Evolutionary conservation across 2,329 filamentous ascomycete species (phyloP).

Genomic region (Madurella mycetomatis): DNA sequence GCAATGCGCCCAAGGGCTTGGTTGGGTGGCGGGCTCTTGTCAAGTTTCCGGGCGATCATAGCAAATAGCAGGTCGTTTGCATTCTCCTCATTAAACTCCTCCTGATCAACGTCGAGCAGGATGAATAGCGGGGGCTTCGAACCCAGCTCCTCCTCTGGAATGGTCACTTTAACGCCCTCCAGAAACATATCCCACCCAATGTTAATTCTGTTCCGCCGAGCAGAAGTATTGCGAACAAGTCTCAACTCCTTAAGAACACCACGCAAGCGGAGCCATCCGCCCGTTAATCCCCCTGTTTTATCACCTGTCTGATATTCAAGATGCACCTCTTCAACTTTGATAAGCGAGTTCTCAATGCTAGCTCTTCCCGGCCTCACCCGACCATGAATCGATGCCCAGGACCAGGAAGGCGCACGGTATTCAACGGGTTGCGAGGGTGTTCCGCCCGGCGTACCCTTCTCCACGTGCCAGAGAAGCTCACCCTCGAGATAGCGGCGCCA

Average conservation of each 20-base stretch:
- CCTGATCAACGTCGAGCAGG: background rate
- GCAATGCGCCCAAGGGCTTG: background rate
- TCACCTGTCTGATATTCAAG: background rate
- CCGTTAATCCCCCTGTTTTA: background rate
- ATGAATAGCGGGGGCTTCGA: background rate
- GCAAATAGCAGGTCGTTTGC: background rate
- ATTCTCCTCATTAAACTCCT: background rate
- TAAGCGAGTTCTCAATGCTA: background rate
- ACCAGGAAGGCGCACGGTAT: conserved; percentile 6
- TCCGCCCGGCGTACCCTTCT: background rate
- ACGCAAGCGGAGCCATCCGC: conserved; percentile 2
- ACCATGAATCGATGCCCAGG: conserved; percentile 9
- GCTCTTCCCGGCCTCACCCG: background rate
- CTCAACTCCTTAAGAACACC: background rate
- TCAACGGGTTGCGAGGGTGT: background rate
- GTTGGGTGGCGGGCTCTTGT: background rate
- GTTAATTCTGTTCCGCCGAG: background rate
- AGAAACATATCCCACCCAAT: background rate
- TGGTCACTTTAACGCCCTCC: background rate
- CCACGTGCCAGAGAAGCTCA: conserved; percentile 4
- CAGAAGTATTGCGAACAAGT: background rate
- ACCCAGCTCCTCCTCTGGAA: background rate
- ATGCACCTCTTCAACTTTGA: conserved; percentile 1
- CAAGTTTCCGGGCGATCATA: background rate
- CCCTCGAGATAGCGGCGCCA: conserved; percentile 6